phyloP scores from a whole-genome alignment of 306 rosid species.

The Canavalia ensiformis region DNA sequence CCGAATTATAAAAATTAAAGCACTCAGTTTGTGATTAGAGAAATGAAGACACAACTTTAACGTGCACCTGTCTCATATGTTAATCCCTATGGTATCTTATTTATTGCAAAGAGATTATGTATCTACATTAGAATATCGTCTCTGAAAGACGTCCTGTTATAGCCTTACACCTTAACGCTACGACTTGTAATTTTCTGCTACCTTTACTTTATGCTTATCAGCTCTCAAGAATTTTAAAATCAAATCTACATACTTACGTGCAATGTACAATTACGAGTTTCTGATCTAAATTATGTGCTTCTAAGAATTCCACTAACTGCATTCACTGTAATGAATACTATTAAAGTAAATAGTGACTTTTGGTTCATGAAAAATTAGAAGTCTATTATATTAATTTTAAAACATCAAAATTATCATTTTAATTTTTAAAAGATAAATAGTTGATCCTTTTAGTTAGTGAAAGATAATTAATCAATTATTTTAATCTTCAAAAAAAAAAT shows the following conservation, averaged over 20 bases:
- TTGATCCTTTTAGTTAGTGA: no score
- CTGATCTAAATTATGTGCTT: background rate
- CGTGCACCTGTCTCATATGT: constrained; percentile 16
- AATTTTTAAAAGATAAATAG: no score
- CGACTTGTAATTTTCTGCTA: background rate
- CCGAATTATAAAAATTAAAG: constrained; percentile 2
- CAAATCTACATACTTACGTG: constrained; percentile 16
- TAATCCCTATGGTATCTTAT: background rate
- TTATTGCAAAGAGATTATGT: background rate
- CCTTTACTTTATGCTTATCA: background rate
- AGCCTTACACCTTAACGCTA: constrained; percentile 15
- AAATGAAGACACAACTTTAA: constrained; percentile 15
- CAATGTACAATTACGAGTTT: constrained; percentile 19
- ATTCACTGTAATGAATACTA: constrained; percentile 3
- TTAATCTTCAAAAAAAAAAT: no score
- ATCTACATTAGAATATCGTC: constrained; percentile 26
- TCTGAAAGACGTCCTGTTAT: background rate
- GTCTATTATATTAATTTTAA: no score
- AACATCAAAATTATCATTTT: no score
- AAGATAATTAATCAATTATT: no score
- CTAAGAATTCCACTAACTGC: constrained; percentile 45
- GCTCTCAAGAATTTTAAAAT: background rate
- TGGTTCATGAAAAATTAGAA: no score
- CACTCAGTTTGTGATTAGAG: constrained; percentile 23
- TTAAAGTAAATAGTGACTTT: no score